phyloP scores from a whole-genome alignment of 345 rosid species.

The Hibiscus tridactylites region DNA sequence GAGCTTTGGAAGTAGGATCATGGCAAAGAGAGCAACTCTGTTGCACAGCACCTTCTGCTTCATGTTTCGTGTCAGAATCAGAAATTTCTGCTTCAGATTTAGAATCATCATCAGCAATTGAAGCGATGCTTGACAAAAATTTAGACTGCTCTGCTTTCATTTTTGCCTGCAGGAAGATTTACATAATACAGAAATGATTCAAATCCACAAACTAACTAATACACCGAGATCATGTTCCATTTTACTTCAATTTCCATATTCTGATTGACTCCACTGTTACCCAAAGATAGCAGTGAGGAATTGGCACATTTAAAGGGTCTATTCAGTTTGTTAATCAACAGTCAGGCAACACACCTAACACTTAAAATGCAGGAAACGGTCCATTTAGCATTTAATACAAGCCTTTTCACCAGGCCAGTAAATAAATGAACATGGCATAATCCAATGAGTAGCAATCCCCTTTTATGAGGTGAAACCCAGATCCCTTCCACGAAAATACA shows the following conservation, averaged over 20 bases:
- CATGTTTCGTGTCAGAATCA: slow-evolving; percentile 32
- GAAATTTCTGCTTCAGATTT: slow-evolving; percentile 37
- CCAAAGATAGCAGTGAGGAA: not conserved
- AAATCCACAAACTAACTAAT: slow-evolving; percentile 4
- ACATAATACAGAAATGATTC: slow-evolving; percentile 14
- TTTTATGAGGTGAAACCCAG: not conserved
- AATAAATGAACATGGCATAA: no score
- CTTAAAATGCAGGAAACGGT: not conserved
- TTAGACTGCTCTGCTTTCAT: slow-evolving; percentile 96
- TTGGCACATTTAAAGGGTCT: not conserved
- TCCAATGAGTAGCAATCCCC: not conserved
- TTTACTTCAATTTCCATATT: not conserved
- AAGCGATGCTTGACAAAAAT: slow-evolving; percentile 58
- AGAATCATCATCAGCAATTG: slow-evolving; percentile 37
- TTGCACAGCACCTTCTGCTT: slow-evolving; percentile 34
- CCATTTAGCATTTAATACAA: not conserved
- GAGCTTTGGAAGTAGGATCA: slow-evolving; percentile 62
- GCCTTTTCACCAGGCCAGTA: not conserved
- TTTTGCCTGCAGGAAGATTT: slow-evolving; percentile 62
- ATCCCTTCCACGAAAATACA: not conserved
- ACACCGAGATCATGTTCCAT: not conserved
- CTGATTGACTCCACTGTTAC: not conserved
- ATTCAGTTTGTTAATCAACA: not conserved
- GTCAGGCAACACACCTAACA: not conserved
- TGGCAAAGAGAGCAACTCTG: slow-evolving; percentile 90